Conservation (phyloP, 805 yeast genomes). For the Myxozyma nipponensis region DNA sequence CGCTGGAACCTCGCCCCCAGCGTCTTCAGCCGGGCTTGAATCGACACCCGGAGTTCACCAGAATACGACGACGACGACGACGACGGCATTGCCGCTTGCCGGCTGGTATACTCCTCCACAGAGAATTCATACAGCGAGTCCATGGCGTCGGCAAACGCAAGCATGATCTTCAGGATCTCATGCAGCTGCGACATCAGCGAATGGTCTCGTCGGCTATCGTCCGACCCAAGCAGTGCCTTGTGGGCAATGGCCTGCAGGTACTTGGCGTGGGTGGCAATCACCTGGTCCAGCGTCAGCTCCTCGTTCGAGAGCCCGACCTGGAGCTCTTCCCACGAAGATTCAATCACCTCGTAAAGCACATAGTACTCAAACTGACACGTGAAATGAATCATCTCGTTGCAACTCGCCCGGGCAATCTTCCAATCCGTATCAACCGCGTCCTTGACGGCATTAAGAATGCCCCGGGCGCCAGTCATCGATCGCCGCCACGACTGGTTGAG, state of each 20-base stretch:
- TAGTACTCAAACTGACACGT: slow-evolving; percentile 38
- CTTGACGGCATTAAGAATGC: slow-evolving; percentile 18
- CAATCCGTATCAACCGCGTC: slow-evolving; percentile 28
- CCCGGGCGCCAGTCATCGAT: slow-evolving; percentile 33
- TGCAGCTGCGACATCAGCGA: slow-evolving; percentile 34
- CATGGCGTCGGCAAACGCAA: slow-evolving; percentile 30
- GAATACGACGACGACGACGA: background rate
- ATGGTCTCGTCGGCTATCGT: slow-evolving; percentile 3
- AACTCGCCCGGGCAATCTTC: slow-evolving; percentile 30
- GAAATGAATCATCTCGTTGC: slow-evolving; percentile 37
- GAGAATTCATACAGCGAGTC: slow-evolving; percentile 30
- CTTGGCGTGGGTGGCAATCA: slow-evolving; percentile 35
- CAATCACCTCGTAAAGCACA: slow-evolving; percentile 39
- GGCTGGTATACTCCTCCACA: slow-evolving; percentile 24
- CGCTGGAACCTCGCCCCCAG: slow-evolving; percentile 27
- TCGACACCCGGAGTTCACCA: slow-evolving; percentile 15
- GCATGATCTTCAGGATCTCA: slow-evolving; percentile 33
- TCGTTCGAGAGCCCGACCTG: slow-evolving; percentile 29
- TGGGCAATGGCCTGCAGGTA: slow-evolving; percentile 34
- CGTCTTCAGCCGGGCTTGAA: slow-evolving; percentile 19
- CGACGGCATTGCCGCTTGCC: slow-evolving; percentile 7
- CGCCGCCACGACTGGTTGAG: slow-evolving; percentile 50
- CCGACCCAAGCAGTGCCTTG: slow-evolving; percentile 34
- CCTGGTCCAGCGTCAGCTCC: slow-evolving; percentile 37
- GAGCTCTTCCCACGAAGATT: slow-evolving; percentile 38